phyloP scores from a whole-genome alignment of 2,329 filamentous ascomycete genomes.

The Cercospora sojina region DNA sequence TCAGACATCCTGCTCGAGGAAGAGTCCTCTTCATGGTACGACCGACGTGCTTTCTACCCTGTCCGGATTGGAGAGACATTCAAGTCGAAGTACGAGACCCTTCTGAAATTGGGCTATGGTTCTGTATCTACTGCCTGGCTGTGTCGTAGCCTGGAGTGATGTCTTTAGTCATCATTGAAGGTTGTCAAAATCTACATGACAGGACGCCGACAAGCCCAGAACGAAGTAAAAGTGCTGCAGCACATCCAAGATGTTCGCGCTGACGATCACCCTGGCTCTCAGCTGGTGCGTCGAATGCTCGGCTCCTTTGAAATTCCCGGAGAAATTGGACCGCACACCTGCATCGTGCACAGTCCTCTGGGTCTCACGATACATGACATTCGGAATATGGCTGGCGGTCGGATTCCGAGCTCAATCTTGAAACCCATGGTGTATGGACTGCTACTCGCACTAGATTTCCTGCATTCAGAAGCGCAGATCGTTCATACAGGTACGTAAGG shows the following conservation, averaged over 20 bases:
- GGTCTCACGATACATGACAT: neutral
- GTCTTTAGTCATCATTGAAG: neutral
- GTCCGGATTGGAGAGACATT: constrained; percentile 38
- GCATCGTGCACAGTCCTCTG: neutral
- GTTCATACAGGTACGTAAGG: constrained; percentile 5
- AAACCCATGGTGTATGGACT: neutral
- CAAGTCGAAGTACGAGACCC: constrained; percentile 36
- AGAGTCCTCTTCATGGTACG: constrained; percentile 3
- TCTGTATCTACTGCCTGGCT: constrained; percentile 45
- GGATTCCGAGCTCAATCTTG: neutral
- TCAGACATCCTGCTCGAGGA: neutral
- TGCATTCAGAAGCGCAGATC: constrained; percentile 1
- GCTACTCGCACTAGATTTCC: neutral
- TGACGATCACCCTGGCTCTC: neutral
- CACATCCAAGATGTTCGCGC: neutral
- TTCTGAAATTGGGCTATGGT: constrained; percentile 47
- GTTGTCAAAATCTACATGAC: neutral
- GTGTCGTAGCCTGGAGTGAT: constrained; percentile 36
- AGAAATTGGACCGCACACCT: neutral
- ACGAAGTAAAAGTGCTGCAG: neutral
- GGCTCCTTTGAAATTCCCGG: neutral
- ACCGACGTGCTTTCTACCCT: constrained; percentile 29
- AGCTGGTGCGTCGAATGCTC: neutral
- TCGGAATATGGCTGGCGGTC: neutral
- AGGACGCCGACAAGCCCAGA: neutral